These are phyloP conservation scores for Colletotrichum noveboracense DNA, from an alignment of 2,329 filamentous ascomycete species.

Conservation along the genomic window DNA sequence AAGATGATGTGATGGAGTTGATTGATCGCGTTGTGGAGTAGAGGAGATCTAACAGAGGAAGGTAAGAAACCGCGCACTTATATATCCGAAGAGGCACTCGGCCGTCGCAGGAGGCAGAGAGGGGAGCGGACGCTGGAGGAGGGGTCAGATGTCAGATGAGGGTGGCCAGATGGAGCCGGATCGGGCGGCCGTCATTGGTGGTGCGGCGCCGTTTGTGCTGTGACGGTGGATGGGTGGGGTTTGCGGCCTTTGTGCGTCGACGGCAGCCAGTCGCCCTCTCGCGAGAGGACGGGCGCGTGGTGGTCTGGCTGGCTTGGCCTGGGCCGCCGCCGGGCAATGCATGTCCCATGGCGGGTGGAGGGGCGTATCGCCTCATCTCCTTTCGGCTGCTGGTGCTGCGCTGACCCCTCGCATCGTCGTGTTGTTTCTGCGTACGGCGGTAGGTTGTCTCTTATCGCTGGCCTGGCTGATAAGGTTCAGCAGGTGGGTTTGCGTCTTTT, in stretches of 20 bases:
- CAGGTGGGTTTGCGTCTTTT: conserved; percentile 11
- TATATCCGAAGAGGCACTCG: conserved; percentile 9
- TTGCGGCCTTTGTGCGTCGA: conserved; percentile 22
- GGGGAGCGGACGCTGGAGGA: background rate
- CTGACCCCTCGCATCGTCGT: background rate
- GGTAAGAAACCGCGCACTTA: conserved; percentile 13
- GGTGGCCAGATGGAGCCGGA: conserved; percentile 20
- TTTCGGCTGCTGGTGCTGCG: background rate
- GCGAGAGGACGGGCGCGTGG: background rate
- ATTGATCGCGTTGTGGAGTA: conserved; percentile 6
- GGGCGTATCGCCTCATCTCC: background rate
- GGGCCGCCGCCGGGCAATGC: background rate
- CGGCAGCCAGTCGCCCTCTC: conserved; percentile 9
- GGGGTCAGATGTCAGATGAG: conserved; percentile 21
- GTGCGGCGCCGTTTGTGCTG: conserved; percentile 8
- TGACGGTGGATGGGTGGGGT: conserved; percentile 1
- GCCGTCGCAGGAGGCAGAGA: background rate
- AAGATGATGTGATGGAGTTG: conserved; percentile 4
- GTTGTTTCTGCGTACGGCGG: background rate
- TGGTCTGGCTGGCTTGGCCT: background rate
- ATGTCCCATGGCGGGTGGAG: background rate
- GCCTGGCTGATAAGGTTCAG: conserved; percentile 5
- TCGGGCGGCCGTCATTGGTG: conserved; percentile 14
- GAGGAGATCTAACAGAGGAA: background rate
- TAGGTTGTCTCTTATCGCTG: background rate